phyloP scores from a whole-genome alignment of 1,139 yeast species.

The Candida albicans region DNA sequence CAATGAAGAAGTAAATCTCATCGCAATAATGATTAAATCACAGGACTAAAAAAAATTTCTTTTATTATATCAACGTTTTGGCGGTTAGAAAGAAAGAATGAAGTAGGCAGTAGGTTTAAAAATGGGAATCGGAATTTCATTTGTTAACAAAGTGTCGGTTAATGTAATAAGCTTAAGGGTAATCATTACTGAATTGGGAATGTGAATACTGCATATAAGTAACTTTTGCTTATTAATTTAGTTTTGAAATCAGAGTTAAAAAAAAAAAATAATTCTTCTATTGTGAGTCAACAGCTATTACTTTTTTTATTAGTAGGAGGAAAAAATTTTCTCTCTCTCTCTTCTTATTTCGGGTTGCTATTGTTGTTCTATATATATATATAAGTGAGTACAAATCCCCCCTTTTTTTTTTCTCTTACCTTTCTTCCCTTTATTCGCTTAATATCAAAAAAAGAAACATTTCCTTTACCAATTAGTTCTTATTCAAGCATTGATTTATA shows the following conservation, averaged over 20 bases:
- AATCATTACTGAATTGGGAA: neutral
- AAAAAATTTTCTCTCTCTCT: neutral
- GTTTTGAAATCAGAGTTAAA: neutral
- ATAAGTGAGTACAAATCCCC: neutral
- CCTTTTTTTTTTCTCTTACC: neutral
- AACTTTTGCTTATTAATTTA: neutral
- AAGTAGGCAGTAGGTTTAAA: too few species aligned
- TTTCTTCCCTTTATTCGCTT: neutral
- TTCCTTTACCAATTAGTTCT: neutral
- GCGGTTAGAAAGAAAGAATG: too few species aligned
- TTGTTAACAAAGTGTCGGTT: neutral
- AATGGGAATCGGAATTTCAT: too few species aligned
- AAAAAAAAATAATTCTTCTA: neutral
- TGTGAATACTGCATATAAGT: neutral
- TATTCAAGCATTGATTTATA: neutral
- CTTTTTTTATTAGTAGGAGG: neutral
- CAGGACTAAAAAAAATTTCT: too few species aligned
- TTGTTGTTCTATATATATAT: neutral
- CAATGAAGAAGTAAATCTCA: too few species aligned
- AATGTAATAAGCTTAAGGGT: neutral
- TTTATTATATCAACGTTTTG: too few species aligned
- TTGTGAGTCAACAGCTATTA: too few species aligned
- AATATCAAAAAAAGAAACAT: neutral
- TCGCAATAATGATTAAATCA: too few species aligned
- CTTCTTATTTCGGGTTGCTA: neutral